These are phyloP conservation scores for Bipolaris gigantea DNA, from an alignment of 2,329 filamentous ascomycete genomes.

Conservation along the genomic window DNA sequence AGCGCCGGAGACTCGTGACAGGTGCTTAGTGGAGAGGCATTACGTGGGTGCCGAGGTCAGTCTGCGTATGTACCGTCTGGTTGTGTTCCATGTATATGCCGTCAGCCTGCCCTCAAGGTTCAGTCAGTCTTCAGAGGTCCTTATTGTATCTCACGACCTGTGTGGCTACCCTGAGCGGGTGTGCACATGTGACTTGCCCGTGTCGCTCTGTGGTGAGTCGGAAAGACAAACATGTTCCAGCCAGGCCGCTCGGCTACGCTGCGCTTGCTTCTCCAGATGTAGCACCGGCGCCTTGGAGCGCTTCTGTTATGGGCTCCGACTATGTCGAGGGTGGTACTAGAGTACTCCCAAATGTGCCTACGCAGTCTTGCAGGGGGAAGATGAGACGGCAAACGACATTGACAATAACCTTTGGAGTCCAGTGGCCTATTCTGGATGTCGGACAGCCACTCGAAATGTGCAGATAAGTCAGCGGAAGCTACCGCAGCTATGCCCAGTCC, in stretches of 20 bases:
- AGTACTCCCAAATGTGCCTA: not conserved
- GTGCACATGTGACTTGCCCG: slow-evolving; percentile 33
- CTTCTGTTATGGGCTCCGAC: not conserved
- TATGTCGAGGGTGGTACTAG: not conserved
- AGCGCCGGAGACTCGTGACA: slow-evolving; percentile 24
- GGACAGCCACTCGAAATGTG: not conserved
- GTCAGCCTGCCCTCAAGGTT: slow-evolving; percentile 6
- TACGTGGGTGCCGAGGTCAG: slow-evolving; percentile 7
- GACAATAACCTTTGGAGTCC: not conserved
- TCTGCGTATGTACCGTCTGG: slow-evolving; percentile 3
- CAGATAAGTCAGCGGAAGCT: slow-evolving; percentile 7
- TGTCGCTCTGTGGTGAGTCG: slow-evolving; percentile 27
- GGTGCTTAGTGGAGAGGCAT: slow-evolving; percentile 3
- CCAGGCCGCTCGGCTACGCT: slow-evolving; percentile 14
- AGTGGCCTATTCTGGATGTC: not conserved
- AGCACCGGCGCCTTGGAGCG: slow-evolving; percentile 1
- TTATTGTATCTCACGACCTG: slow-evolving; percentile 37
- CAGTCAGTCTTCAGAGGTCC: slow-evolving; percentile 20
- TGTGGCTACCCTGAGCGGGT: slow-evolving; percentile 26
- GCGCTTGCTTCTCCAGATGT: slow-evolving; percentile 4
- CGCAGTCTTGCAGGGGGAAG: slow-evolving; percentile 3
- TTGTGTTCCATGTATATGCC: slow-evolving; percentile 8
- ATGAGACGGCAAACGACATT: not conserved
- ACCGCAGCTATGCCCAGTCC: not conserved
- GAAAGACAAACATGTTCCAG: slow-evolving; percentile 40